A percentile compares a stretch with the other conserved stretches of the same genome.
Evolutionary conservation across 805 yeast genomes (phyloP).

Genomic region (Ogataea sp.): DNA sequence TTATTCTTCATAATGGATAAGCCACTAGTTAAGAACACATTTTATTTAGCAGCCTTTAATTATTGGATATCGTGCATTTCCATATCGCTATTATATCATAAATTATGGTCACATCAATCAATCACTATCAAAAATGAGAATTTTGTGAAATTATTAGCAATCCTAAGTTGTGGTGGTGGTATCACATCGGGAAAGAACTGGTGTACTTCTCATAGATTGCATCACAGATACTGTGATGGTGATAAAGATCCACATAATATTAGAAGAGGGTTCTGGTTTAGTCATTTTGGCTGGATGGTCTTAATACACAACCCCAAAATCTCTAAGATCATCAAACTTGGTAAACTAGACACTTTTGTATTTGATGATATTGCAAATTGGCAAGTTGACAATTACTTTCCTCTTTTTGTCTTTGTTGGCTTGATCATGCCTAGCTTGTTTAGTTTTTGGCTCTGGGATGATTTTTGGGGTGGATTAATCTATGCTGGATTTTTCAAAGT

Average conservation of each 20-base stretch:
- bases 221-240: constrained; percentile 83
- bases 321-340: constrained; percentile 28
- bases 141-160: constrained; percentile 42
- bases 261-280: constrained; percentile 70
- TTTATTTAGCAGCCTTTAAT: constrained; percentile 42
- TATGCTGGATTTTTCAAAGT: constrained; percentile 74
- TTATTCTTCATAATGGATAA: constrained; percentile 4
- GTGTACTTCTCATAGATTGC: constrained; percentile 81
- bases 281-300: constrained; percentile 86
- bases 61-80: constrained; percentile 60
- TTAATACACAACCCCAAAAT: constrained; percentile 56
- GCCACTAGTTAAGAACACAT: constrained; percentile 23
- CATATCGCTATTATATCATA: constrained; percentile 77
- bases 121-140: constrained; percentile 34
- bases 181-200: constrained; percentile 72
- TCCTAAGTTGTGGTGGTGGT: constrained; percentile 65
- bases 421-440: constrained; percentile 58
- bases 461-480: constrained; percentile 66
- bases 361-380: constrained; percentile 46
- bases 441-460: constrained; percentile 64
- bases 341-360: constrained; percentile 56
- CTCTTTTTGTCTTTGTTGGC: constrained; percentile 35
- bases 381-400: constrained; percentile 68
- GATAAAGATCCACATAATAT: constrained; percentile 85
- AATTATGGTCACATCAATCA: constrained; percentile 63